phyloP scores from a whole-genome alignment of 2,329 filamentous ascomycete species.

The Rutstroemia sp. region DNA sequence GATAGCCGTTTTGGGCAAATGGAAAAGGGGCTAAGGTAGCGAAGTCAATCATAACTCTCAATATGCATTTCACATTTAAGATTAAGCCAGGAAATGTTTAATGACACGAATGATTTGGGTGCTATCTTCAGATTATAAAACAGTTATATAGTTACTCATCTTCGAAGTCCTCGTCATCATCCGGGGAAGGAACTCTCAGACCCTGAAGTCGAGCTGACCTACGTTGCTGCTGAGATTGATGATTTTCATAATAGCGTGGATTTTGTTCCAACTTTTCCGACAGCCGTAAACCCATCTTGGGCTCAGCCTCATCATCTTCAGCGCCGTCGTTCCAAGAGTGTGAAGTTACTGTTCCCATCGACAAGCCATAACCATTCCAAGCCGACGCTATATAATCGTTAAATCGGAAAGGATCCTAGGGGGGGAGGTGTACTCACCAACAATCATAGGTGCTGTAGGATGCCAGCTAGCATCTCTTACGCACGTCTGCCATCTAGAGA shows the following conservation, averaged over 20 bases:
- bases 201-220: too few relatives aligned
- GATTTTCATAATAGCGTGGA: conserved; percentile 10
- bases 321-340: conserved; percentile 60
- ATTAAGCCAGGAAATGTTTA: too few relatives aligned
- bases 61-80: too few relatives aligned
- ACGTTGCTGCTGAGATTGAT: neutral
- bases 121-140: too few relatives aligned
- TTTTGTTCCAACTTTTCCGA: conserved; percentile 33
- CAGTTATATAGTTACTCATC: too few relatives aligned
- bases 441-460: conserved; percentile 60
- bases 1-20: too few relatives aligned
- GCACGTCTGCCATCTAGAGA: conserved; percentile 52
- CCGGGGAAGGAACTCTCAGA: too few relatives aligned
- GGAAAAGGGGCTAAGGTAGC: too few relatives aligned
- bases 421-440: conserved; percentile 14
- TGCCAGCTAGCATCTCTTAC: conserved; percentile 69
- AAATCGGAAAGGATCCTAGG: neutral
- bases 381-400: conserved; percentile 44
- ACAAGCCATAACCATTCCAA: conserved; percentile 62
- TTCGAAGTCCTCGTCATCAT: too few relatives aligned
- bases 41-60: too few relatives aligned
- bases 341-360: conserved; percentile 56
- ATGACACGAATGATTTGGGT: too few relatives aligned
- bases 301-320: conserved; percentile 49
- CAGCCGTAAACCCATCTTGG: conserved; percentile 38